phyloP scores from a whole-genome alignment of 176 grass and related monocot species.

The Oryza glaberrima region DNA sequence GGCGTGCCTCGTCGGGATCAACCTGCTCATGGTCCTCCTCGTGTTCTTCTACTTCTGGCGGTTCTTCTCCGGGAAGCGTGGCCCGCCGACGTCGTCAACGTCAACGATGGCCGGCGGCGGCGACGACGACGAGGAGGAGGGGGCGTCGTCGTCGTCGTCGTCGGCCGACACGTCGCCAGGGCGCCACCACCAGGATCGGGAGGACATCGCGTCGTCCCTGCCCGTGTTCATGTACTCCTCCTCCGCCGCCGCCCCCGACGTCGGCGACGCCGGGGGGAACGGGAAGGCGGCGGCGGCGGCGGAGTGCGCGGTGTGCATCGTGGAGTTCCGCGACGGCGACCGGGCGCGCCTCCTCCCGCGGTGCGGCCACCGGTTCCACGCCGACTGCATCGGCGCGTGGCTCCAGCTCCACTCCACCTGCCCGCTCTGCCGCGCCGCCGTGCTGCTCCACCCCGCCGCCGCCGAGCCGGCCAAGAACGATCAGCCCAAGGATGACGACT shows the following conservation, averaged over 20 bases:
- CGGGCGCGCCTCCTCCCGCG: conserved; percentile 43
- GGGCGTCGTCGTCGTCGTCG: not conserved
- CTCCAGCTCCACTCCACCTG: conserved; percentile 59
- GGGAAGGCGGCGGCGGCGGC: not conserved
- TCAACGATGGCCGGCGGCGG: not conserved
- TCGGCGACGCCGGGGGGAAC: not conserved
- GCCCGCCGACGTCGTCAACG: not conserved
- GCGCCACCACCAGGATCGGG: not conserved
- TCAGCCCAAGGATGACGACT: conserved; percentile 14
- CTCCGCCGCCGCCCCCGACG: not conserved
- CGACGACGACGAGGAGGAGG: not conserved
- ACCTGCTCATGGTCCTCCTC: conserved; percentile 59
- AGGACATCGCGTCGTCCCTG: conserved; percentile 34
- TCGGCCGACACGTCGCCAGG: conserved; percentile 24
- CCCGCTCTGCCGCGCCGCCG: conserved; percentile 64
- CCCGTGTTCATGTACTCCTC: conserved; percentile 50
- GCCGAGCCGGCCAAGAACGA: not conserved
- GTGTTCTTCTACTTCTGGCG: conserved; percentile 64
- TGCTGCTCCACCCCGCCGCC: conserved; percentile 29
- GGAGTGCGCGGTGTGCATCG: conserved; percentile 72
- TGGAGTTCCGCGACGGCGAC: conserved; percentile 65
- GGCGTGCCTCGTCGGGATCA: conserved; percentile 48
- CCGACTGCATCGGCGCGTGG: conserved; percentile 65
- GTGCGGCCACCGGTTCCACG: conserved; percentile 65
- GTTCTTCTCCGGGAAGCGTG: conserved; percentile 54